Base-by-base conservation (phyloP, 2,329 filamentous ascomycete genomes). In the Calonectria multiphialidica region DNA sequence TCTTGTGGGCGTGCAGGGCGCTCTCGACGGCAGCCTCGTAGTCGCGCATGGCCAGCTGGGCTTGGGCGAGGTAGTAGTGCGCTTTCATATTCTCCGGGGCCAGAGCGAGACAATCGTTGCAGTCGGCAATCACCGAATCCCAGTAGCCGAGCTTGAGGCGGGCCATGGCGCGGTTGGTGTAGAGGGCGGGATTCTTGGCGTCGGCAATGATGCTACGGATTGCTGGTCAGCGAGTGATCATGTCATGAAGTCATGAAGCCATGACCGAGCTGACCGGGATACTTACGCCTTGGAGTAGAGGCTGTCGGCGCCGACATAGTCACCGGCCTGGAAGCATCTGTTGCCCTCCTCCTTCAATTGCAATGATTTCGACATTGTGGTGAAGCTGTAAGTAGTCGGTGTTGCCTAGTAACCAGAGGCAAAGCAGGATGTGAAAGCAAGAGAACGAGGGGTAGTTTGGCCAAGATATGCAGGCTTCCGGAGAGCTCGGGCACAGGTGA, bases 151-250 rank as follows among this genome's bases (percentile, higher is more conserved):
- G 89, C 84, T 93, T 94, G 71, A 97, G 87, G 47, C 95, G 91
- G 4, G 93, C 92, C 85, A 98, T 93, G 64, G 95, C 94, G 66
- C 96, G 94, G 85, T 98, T 98, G 45, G 95, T 96, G 85, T 95
- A 98, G 63, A 98, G 89, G 35, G 93, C 88, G 1, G 93, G 91
- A 81, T 98, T 97, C 68, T 87, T 89, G 5, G 94, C 89, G 83
- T 98, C 94, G 81, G 92, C 91, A 78, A 94, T 91, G 77, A 98
- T 95, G 47, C 93, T 95, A 76, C 35, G 9, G 37, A 9, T 37
- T 64, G 40, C 45, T 30, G 23, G 68, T 62, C 9, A 68, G 37
- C 28, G 6, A n/a, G 50, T 4, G 23, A 15, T 50, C 53, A 16
- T 57, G 33, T 21, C 53, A 57, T 57, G 30, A 57, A 57, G 53